Evolutionary conservation across 495 filamentous ascomycete species (phyloP).

Genomic region (Daldinia grandis): DNA sequence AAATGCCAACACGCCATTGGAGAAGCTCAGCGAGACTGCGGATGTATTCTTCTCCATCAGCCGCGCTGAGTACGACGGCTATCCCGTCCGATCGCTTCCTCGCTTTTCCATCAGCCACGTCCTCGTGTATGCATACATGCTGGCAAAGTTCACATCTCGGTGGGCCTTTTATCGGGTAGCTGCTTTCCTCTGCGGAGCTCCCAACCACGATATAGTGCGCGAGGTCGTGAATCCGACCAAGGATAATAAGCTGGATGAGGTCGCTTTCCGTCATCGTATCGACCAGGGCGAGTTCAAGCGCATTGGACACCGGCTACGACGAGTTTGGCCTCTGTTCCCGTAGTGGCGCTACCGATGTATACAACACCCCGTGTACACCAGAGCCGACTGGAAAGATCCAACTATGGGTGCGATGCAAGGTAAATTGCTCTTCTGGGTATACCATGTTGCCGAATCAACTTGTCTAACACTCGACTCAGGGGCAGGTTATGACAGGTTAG

Average conservation of each 20-base stretch:
- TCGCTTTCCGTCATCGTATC: conserved; percentile 57
- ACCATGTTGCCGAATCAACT: background rate
- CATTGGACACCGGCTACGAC: conserved; percentile 48
- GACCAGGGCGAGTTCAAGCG: conserved; percentile 51
- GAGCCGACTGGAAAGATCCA: background rate
- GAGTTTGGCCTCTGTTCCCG: conserved; percentile 54
- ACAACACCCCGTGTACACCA: background rate
- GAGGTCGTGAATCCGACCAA: conserved; percentile 63
- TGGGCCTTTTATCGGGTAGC: conserved; percentile 58
- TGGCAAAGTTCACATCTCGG: conserved; percentile 60
- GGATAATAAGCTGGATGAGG: conserved; percentile 56
- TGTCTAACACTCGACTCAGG: background rate
- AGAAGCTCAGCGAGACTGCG: conserved; percentile 60
- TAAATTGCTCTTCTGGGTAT: background rate
- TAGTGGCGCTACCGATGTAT: background rate
- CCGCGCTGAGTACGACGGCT: conserved; percentile 48
- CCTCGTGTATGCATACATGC: conserved; percentile 58
- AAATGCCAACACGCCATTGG: conserved; percentile 45
- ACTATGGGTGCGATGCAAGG: background rate
- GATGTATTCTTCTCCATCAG: conserved; percentile 62
- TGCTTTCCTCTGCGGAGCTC: conserved; percentile 52
- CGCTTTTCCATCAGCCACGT: conserved; percentile 42
- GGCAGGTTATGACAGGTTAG: background rate
- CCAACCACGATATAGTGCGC: conserved; percentile 41
- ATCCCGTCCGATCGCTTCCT: conserved; percentile 30